Conservation (phyloP, 345 rosid species). For the Salix exigua region DNA sequence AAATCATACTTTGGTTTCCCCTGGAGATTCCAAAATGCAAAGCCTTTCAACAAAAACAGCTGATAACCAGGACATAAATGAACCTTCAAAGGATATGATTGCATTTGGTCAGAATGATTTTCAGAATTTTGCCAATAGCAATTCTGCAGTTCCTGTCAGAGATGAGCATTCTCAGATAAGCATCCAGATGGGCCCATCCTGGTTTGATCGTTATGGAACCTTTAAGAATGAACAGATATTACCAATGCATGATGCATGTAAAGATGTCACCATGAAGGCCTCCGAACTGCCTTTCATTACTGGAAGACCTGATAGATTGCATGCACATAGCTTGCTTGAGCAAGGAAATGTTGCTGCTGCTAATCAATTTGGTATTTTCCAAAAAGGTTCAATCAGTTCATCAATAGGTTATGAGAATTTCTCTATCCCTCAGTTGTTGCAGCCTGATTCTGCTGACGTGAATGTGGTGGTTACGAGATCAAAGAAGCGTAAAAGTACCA, state of each 20-base stretch:
- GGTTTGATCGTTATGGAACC: conserved; percentile 69
- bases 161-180: conserved; percentile 54
- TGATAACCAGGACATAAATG: conserved; percentile 29
- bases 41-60: conserved; percentile 23
- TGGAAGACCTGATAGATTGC: conserved; percentile 41
- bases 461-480: conserved; percentile 29
- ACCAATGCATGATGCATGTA: conserved; percentile 40
- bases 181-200: conserved; percentile 73
- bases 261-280: conserved; percentile 31
- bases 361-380: conserved; percentile 26
- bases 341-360: conserved; percentile 33
- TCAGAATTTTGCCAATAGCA: conserved; percentile 33
- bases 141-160: conserved; percentile 28
- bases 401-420: conserved; percentile 34
- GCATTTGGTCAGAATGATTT: conserved; percentile 35
- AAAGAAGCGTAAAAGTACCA: conserved; percentile 66
- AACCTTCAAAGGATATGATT: conserved; percentile 31
- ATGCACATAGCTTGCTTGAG: conserved; percentile 28
- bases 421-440: conserved; percentile 33
- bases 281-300: conserved; percentile 39
- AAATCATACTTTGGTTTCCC: conserved; percentile 17
- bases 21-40: conserved; percentile 36
- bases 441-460: conserved; percentile 34
- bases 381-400: conserved; percentile 27
- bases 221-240: conserved; percentile 63